These are phyloP conservation scores for Fusarium sp. DNA, from an alignment of 2,329 filamentous ascomycete species.

Conservation along the genomic window DNA sequence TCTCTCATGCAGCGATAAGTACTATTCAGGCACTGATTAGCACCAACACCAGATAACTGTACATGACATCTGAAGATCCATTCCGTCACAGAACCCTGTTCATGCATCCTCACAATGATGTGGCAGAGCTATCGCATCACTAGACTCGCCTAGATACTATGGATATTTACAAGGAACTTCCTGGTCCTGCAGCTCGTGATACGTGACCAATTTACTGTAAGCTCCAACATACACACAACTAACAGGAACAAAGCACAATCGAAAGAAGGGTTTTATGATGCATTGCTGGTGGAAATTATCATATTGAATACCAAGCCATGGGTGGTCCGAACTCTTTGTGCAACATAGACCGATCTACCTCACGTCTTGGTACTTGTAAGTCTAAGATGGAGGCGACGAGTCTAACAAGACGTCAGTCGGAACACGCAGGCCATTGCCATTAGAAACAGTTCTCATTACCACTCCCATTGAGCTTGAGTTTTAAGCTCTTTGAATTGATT, in stretches of 20 bases:
- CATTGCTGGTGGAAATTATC: not conserved
- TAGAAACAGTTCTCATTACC: no score
- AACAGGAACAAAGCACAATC: not conserved
- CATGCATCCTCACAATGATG: constrained; percentile 9
- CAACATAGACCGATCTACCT: not conserved
- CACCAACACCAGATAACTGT: not conserved
- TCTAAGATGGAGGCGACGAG: not conserved
- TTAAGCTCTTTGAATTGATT: no score
- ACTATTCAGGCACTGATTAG: constrained; percentile 11
- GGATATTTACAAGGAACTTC: constrained; percentile 18
- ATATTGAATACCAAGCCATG: not conserved
- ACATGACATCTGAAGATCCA: constrained; percentile 21
- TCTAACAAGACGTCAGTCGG: no score
- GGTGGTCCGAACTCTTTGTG: not conserved
- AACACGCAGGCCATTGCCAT: no score
- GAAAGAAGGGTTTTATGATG: not conserved
- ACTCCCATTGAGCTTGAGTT: no score
- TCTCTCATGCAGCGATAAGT: not conserved
- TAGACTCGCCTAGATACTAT: constrained; percentile 1
- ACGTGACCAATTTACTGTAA: not conserved
- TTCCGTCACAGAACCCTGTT: constrained; percentile 1
- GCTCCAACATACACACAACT: not conserved
- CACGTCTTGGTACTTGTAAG: not conserved
- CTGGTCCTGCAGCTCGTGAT: not conserved
- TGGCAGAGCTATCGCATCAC: constrained; percentile 18